These are phyloP conservation scores for Lophiostoma macrostomum DNA, from an alignment of 495 filamentous ascomycete genomes.

Conservation along the genomic window DNA sequence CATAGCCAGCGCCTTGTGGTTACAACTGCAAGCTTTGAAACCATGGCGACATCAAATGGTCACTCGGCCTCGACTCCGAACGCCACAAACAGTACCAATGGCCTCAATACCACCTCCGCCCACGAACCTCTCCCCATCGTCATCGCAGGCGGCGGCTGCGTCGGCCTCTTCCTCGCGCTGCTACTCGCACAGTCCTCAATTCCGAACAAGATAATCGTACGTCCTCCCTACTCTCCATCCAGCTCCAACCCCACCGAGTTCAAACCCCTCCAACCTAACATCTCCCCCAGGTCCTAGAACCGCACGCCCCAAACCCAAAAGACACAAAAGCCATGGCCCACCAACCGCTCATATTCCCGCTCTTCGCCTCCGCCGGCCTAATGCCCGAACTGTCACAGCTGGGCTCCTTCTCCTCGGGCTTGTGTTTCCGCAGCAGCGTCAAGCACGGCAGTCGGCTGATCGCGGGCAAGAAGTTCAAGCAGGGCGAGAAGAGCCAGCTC, in stretches of 20 bases:
- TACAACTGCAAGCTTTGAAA: too few relatives aligned
- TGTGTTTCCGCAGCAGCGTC: conserved; percentile 12
- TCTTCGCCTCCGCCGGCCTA: conserved; percentile 9
- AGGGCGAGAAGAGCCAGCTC: conserved; percentile 7
- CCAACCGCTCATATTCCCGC: conserved; percentile 20
- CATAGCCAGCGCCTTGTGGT: too few relatives aligned
- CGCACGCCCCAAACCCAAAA: not conserved
- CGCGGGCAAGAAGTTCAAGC: conserved; percentile 1
- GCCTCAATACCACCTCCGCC: too few relatives aligned
- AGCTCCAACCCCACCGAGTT: too few relatives aligned
- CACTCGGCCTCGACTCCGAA: too few relatives aligned
- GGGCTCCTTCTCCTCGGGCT: conserved; percentile 1
- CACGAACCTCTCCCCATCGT: conserved; percentile 16
- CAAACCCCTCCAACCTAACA: not conserved
- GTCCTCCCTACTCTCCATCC: not conserved
- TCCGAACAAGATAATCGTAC: conserved; percentile 11
- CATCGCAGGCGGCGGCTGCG: conserved; percentile 20
- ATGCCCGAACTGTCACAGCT: not conserved
- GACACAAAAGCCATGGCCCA: conserved; percentile 17
- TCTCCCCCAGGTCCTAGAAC: conserved; percentile 5
- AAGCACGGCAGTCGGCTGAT: not conserved
- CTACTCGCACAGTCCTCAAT: conserved; percentile 23
- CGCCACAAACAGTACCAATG: too few relatives aligned
- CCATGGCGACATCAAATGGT: too few relatives aligned
- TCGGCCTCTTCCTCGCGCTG: conserved; percentile 27